Base-by-base conservation (phyloP, 495 filamentous ascomycete species). In the Penicillium atrosanguineum region DNA sequence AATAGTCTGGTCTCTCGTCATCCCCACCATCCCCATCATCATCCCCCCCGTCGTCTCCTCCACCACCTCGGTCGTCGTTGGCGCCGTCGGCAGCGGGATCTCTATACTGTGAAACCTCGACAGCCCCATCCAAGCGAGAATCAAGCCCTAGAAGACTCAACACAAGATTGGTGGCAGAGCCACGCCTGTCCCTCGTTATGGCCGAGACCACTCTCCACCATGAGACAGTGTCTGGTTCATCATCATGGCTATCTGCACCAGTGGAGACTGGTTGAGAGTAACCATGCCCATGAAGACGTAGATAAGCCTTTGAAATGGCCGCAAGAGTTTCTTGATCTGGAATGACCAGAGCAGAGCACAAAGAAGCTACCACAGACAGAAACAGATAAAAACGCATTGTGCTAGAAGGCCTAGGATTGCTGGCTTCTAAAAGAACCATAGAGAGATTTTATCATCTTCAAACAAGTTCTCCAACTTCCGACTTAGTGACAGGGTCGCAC, bases 261-360 rank as follows among this genome's bases (percentile, higher is more conserved):
- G 12, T 29, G 15, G 29, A 31, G 28, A 31, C 3, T 1, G 28
- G 7, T 9, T 12, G 28, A 31, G 28, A 31, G 28, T 31, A 26
- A 48, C 25, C 19, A 16, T 34, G 39, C 0, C 48, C 12, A 39
- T 53, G 7, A 4, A 25, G 9, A 16, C 14, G 15, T 9, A 25
- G 7, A 0, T 12, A 29, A 20, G 18, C 52, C 38, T 45, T 12
- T n/a, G 20, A 45, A 41, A 64, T 34, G 18, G 65, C 49, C 39
- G 73, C 53, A 31, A 78, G 60, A 4, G 76, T 67, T 26, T 72
- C 64, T 46, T 80, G 70, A 37, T 84, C 78, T 11, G 83, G 83
- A 44, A 87, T 71, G 34, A 88, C 78, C 54, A 90, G 71, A 28
- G 83, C 85, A 23, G 78, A 66, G 50, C 73, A 71, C 8, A 82